These are phyloP conservation scores for Penicillium taxi DNA, from an alignment of 495 filamentous ascomycete genomes.

Conservation along the genomic window DNA sequence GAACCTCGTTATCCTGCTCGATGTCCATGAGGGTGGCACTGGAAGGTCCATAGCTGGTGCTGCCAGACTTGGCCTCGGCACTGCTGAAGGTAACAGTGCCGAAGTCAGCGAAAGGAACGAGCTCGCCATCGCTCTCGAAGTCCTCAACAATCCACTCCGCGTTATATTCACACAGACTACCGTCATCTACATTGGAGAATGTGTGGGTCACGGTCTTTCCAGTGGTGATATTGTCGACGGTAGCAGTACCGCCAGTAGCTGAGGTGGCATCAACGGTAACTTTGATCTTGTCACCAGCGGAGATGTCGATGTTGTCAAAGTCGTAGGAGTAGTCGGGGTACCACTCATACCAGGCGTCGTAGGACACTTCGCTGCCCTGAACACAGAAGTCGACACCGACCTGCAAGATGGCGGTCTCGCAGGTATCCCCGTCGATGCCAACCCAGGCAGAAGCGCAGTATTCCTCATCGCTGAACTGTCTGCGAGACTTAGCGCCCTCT, in stretches of 20 bases:
- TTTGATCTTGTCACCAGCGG: slow-evolving; percentile 46
- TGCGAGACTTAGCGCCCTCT: too few relatives aligned
- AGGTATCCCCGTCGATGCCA: slow-evolving; percentile 51
- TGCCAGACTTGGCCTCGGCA: slow-evolving; percentile 23
- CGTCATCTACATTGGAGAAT: slow-evolving; percentile 24
- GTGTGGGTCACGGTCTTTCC: slow-evolving; percentile 42
- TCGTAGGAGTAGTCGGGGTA: slow-evolving; percentile 43
- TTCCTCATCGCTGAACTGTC: slow-evolving; percentile 1
- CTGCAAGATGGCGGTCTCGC: slow-evolving; percentile 45
- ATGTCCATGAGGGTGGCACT: slow-evolving; percentile 44
- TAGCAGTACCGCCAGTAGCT: slow-evolving; percentile 38
- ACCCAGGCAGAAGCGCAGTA: slow-evolving; percentile 51
- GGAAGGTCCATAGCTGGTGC: slow-evolving; percentile 22
- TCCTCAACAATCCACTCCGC: slow-evolving; percentile 60
- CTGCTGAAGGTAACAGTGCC: slow-evolving; percentile 43
- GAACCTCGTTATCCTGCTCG: slow-evolving; percentile 32
- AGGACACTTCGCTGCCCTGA: slow-evolving; percentile 22
- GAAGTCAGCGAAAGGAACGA: slow-evolving; percentile 49
- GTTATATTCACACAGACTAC: slow-evolving; percentile 27
- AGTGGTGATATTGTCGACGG: slow-evolving; percentile 43
- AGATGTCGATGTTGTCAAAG: slow-evolving; percentile 42
- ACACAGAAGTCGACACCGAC: slow-evolving; percentile 51
- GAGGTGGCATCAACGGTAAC: slow-evolving; percentile 41
- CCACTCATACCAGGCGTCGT: slow-evolving; percentile 26
- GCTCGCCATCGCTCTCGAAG: slow-evolving; percentile 32